A percentile compares a stretch with the other conserved stretches of the same genome.
phyloP scores from a whole-genome alignment of 1,139 yeast genomes.

The Debaryomycetaceae sp. region DNA sequence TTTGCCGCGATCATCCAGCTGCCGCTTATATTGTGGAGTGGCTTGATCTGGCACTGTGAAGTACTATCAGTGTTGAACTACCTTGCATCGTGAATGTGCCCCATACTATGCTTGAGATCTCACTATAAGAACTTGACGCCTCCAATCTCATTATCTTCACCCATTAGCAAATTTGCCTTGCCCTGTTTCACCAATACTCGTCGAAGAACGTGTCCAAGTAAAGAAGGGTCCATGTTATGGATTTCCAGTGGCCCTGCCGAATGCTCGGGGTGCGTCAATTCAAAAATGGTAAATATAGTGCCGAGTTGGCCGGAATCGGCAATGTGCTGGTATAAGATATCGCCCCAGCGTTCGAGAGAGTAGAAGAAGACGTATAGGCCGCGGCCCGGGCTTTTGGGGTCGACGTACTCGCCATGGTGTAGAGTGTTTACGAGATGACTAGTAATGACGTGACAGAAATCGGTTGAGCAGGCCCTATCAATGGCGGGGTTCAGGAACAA shows the following conservation, averaged over 20 bases:
- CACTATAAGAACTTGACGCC: conserved; percentile 54
- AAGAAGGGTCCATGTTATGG: conserved; percentile 46
- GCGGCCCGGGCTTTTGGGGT: conserved; percentile 27
- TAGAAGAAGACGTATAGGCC: conserved; percentile 59
- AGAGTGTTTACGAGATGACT: conserved; percentile 44
- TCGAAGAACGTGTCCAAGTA: conserved; percentile 44
- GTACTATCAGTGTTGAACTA: too few species aligned
- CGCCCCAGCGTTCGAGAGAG: conserved; percentile 64
- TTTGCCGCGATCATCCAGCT: background rate
- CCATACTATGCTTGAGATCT: too few species aligned
- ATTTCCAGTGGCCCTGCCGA: conserved; percentile 46
- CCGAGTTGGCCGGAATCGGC: conserved; percentile 72
- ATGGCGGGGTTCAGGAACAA: conserved; percentile 42
- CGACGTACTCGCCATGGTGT: conserved; percentile 41
- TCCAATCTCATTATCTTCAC: conserved; percentile 44
- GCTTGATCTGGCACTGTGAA: too few species aligned
- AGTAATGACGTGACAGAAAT: conserved; percentile 47
- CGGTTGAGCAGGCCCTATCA: conserved; percentile 42
- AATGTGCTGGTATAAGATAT: conserved; percentile 32
- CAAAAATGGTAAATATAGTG: conserved; percentile 72
- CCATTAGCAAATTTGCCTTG: conserved; percentile 53
- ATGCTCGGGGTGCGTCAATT: conserved; percentile 58
- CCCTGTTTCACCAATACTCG: conserved; percentile 55
- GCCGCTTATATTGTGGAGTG: too few species aligned
- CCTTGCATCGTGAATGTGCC: too few species aligned